phyloP scores from a whole-genome alignment of 352 stramenopile genomes.

The Phytophthora ramorum region DNA sequence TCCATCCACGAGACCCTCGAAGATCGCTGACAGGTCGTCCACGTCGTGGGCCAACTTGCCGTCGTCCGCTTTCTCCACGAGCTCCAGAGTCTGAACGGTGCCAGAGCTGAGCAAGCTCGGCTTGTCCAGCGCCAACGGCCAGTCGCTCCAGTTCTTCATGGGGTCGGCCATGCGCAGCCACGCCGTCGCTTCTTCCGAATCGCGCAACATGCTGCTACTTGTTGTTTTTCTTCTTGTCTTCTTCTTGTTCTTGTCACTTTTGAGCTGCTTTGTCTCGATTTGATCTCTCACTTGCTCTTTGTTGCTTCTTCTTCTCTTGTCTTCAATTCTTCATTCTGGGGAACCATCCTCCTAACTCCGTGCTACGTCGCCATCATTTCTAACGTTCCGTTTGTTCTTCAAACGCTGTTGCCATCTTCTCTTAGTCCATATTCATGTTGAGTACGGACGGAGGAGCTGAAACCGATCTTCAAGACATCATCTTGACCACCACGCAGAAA shows the following conservation, averaged over 20 bases:
- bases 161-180: constrained; percentile 63
- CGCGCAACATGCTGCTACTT: constrained; percentile 64
- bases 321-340: constrained; percentile 81
- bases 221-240: constrained; percentile 31
- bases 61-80: constrained; percentile 77
- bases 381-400: constrained; percentile 74
- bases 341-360: constrained; percentile 86
- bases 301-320: constrained; percentile 70
- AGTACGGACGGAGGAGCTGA: constrained; percentile 75
- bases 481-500: constrained; percentile 75
- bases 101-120: constrained; percentile 27
- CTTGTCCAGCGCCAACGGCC: constrained; percentile 54
- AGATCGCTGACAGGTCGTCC: constrained; percentile 78
- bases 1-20: constrained; percentile 72
- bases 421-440: constrained; percentile 61
- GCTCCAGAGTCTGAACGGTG: constrained; percentile 31
- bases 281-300: constrained; percentile 48
- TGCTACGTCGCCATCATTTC: constrained; percentile 81
- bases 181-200: constrained; percentile 62
- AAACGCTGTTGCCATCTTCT: constrained; percentile 59
- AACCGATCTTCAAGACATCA: constrained; percentile 75
- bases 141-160: constrained; percentile 60
- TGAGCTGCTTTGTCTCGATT: constrained; percentile 54
- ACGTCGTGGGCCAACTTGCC: constrained; percentile 79
- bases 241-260: constrained; percentile 36